Base-by-base conservation (phyloP, 176 grass and related monocot genomes). In the Dendrocalamus sinicus region DNA sequence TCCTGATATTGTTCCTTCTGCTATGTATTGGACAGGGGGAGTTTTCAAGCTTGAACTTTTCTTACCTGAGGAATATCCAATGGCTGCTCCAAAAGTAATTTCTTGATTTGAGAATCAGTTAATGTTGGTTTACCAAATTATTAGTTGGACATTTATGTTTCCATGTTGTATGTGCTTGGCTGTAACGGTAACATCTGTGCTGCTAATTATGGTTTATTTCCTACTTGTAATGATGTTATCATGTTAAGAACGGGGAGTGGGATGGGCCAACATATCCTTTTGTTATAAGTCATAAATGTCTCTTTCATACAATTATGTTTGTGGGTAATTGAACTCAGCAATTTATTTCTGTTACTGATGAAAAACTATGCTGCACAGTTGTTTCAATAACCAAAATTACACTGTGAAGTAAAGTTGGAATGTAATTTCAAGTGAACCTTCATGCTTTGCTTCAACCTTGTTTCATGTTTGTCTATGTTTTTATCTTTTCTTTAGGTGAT, bases 1-100 rank as follows among this genome's bases (percentile, higher is more conserved):
- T 26, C 63, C 12, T 86, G n/a, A 17, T 65, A 72, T 50, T 54
- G 7, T 78, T 70, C 79, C 7, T 62, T 89, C 60, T 84, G 5
- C 37, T 84, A 68, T 68, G 24, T 75, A 57, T 78, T 44, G 68
- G 46, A 70, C 87, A 97, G 95, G 95, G 73, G 95, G 95, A 47
- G 87, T 94, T 86, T 97, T 97, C 66, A 97, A 97, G 90, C 95
- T 94, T 70, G 95, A 97, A 76, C 81, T 97, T 41, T 97, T 97
- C 85, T 93, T 97, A 77, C 95, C 92, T 55, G 95, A 97, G 88
- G 95, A 97, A 78, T 97, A 97, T 88, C 95, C 95, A 20, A 97
- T 97, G 95, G 95, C 95, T 58, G 89, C 95, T 30, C 95, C 95
- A 26, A 94, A 97, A 78, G 95, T 93, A 93, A 92, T 75, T 76